Conservation (phyloP, 2,329 filamentous ascomycete species). For the Venturia pyrina region DNA sequence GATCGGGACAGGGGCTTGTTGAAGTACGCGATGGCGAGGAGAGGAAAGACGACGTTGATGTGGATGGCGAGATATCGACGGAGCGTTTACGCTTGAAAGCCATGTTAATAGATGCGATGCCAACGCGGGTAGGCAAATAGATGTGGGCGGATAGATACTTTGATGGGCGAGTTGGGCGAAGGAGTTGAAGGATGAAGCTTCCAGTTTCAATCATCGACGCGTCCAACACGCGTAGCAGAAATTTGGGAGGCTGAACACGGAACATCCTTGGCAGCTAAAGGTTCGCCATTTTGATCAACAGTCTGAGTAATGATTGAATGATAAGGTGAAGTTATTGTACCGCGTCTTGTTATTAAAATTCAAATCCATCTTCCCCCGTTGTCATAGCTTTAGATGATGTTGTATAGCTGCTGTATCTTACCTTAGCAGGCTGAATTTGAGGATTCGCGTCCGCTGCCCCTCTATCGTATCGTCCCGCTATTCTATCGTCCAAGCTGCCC, state of each 20-base stretch:
- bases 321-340: too few species aligned
- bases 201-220: background rate
- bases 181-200: background rate
- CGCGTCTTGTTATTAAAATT: too few species aligned
- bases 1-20: conserved; percentile 14
- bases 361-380: too few species aligned
- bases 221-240: background rate
- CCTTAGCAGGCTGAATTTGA: background rate
- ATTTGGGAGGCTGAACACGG: background rate
- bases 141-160: background rate
- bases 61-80: conserved; percentile 29
- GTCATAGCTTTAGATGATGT: too few species aligned
- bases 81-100: conserved; percentile 50
- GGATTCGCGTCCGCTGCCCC: too few species aligned
- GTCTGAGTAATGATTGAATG: too few species aligned
- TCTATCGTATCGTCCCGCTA: background rate
- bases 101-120: conserved; percentile 29
- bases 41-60: conserved; percentile 32
- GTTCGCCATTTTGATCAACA: background rate
- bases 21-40: conserved; percentile 18
- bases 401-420: background rate
- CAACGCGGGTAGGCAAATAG: background rate
- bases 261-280: background rate
- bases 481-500: background rate
- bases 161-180: background rate